Base-by-base conservation (phyloP, 139 green algal species). In the Penium margaritaceum region DNA sequence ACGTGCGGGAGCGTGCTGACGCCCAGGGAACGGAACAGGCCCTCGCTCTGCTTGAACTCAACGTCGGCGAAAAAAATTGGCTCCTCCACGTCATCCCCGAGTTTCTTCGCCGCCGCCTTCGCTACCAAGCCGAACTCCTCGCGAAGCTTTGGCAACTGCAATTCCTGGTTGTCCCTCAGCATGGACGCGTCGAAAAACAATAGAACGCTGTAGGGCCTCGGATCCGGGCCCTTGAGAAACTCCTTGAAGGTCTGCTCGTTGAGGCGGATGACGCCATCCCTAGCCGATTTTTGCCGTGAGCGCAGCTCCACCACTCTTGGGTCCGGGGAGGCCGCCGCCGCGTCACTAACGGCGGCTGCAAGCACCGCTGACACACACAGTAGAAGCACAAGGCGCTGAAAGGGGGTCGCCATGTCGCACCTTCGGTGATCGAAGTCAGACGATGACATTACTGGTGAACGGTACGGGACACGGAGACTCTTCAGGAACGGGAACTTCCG, bases 121-220 rank as follows among this genome's bases (percentile, higher is more conserved):
- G 71, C 44, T 7, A 75, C 4, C 15, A 75, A 9, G 3, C 27
- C 71, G 32, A 77, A 78, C 5, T 78, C 71, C 2, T 19, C 3
- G 24, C 71, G 64, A 5, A 78, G 61, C 24, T 9, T 30, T 21
- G 15, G 34, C 5, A 78, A 15, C 19, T 76, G 14, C 30, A 78
- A 65, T 4, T 78, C 71, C 7, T 3, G 27, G 29, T 78, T 78
- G n/a, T 76, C 68, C 12, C 68, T 65, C 36, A 78, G 61, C 27
- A 77, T 35, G n/a, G 60, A 15, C 14, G 71, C 71, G 29, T 78
- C 71, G 38, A 78, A 78, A 33, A 78, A 78, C 12, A 78, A 27
- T 9, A 76, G 2, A 6, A 70, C 5, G 1, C n/a, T 14, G 63
- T 70, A 78, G n/a, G 71, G 63, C 19, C 46, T 17, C n/a, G 64